Evolutionary conservation across 2,329 filamentous ascomycete species (phyloP), one percentile per base, ranked within the genome.

Genomic region (Ustilaginoidea virens): DNA sequence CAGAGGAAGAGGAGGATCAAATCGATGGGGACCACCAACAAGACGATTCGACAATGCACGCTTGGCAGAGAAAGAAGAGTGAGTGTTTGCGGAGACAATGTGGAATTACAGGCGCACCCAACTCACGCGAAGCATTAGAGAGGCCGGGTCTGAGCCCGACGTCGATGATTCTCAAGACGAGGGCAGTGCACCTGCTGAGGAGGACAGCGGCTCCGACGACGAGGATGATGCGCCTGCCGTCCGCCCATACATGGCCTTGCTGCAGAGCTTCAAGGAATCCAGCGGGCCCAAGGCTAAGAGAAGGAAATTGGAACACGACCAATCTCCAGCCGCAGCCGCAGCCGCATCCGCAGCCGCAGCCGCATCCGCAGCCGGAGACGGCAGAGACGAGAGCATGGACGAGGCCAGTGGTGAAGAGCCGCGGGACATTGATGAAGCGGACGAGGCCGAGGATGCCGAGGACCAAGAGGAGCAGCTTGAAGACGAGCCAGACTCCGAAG

Each of bases 171-270:
- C 43, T 28, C 48, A 43, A 23, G 43, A 40, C 20, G 49, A 52
- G 20, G 53, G 52, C 23, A 53, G 58, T 29, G 51, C 55, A 7
- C 44, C 46, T 17, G 39, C 46, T n/a, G n/a, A n/a, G 28, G 50
- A 54, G 14, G 54, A 57, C 30, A 44, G 53, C 33, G 50, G 48
- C 17, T 53, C 55, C 5, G 60, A 61, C 7, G 57, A 61, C 6
- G 61, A 66, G 3, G 45, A 61, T 25, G 51, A 60, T 23, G 19
- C 58, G 17, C 41, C 55, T 7, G 30, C 52, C 16, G 50, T 55
- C 16, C 56, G 59, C 17, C 63, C 72, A 4, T 77, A 76, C 37
- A 55, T 64, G 50, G 56, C 66, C 6, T 53, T 77, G 5, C 55
- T 77, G 41, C 62, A 73, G 41, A 73, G 65, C 33, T 53, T 77